A percentile compares a stretch with the other conserved stretches of the same genome.
Evolutionary conservation across 208 protist species (phyloP).

Genomic region (Trypanosomatidae sp.): DNA sequence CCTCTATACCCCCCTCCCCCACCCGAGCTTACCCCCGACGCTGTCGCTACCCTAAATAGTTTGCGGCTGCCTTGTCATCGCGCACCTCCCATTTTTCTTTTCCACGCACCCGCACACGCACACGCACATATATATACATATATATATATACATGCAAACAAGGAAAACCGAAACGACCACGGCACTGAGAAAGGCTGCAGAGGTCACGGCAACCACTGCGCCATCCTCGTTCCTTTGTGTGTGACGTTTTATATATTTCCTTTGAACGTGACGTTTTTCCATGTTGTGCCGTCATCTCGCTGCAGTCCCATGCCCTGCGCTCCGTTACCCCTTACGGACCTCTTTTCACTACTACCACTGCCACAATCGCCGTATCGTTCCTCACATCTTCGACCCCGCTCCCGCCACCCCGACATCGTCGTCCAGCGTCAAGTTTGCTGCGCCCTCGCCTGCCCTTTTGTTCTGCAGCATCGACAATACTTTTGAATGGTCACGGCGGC

Average conservation of each 20-base stretch:
- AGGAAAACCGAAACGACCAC: not conserved
- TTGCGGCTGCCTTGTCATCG: not conserved
- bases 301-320: not conserved
- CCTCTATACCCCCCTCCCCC: not conserved
- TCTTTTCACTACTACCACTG: not conserved
- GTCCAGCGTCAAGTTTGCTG: not conserved
- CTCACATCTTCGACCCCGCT: not conserved
- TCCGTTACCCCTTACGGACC: not conserved
- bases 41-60: not conserved
- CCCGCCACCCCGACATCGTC: not conserved
- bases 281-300: slow-evolving; percentile 15
- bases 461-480: not conserved
- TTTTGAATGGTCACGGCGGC: not conserved
- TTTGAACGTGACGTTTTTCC: not conserved
- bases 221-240: not conserved
- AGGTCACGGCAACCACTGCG: not conserved
- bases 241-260: too few relatives aligned
- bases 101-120: not conserved
- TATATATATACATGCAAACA: not conserved
- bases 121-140: not conserved
- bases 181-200: too few relatives aligned
- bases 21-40: not conserved
- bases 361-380: not conserved
- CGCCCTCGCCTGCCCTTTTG: not conserved
- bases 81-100: not conserved